Evolutionary conservation across 768 basidiomycete genomes (phyloP).

Genomic region (Butyriboletus loyo): DNA sequence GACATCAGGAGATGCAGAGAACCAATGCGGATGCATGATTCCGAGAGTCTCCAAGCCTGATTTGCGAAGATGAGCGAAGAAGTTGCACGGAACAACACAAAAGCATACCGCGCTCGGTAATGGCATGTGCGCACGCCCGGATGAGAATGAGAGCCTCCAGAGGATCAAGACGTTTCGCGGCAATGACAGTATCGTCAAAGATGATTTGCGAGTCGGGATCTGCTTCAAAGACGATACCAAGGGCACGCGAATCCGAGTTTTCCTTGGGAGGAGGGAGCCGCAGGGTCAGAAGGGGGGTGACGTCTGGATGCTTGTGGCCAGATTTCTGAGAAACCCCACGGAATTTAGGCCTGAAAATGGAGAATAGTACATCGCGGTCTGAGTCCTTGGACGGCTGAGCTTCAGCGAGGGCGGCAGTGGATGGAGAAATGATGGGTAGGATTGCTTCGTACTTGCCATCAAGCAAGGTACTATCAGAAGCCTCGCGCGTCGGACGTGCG

Average conservation of each 20-base stretch:
- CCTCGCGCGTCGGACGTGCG: conserved; percentile 29
- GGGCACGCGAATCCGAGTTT: conserved; percentile 42
- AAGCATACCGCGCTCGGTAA: conserved; percentile 58
- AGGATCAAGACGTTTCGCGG: conserved; percentile 56
- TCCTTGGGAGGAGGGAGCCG: conserved; percentile 54
- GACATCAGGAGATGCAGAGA: conserved; percentile 66
- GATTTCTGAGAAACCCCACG: conserved; percentile 36
- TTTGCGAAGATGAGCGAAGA: background rate
- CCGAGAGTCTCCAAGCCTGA: conserved; percentile 79
- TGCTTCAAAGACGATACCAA: conserved; percentile 60
- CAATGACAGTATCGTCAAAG: conserved; percentile 54
- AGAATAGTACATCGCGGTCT: conserved; percentile 44
- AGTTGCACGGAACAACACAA: conserved; percentile 1
- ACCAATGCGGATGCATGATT: conserved; percentile 84
- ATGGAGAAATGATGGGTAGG: conserved; percentile 43
- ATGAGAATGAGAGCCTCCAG: conserved; percentile 62
- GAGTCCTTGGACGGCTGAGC: conserved; percentile 31
- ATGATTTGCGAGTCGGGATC: conserved; percentile 47
- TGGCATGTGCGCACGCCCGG: conserved; percentile 64
- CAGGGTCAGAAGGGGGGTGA: conserved; percentile 59
- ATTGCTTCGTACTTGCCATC: conserved; percentile 77
- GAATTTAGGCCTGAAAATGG: conserved; percentile 50
- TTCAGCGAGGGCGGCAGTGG: conserved; percentile 19
- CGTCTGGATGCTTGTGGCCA: conserved; percentile 31
- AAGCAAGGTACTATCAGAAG: conserved; percentile 47